phyloP scores from a whole-genome alignment of 208 protist species.

The Paratrypanosoma confusum region DNA sequence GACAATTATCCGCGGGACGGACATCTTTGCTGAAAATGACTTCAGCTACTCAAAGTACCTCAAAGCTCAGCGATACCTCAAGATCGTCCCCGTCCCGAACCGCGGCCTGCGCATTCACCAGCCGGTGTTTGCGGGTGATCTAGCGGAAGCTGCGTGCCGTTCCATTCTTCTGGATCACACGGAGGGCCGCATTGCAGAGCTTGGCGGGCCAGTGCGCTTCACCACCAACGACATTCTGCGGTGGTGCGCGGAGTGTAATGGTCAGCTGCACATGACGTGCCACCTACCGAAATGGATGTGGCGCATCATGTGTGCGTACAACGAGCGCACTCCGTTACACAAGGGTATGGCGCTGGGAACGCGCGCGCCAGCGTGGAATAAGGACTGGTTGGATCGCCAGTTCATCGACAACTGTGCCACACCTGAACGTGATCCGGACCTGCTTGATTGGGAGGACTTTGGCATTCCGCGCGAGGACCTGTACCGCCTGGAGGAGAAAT shows the following conservation, averaged over 20 bases:
- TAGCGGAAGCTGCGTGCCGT: conserved; percentile 69
- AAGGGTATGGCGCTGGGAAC: conserved; percentile 62
- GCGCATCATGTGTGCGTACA: conserved; percentile 48
- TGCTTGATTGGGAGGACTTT: conserved; percentile 89
- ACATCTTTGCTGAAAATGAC: conserved; percentile 83
- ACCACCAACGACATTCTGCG: conserved; percentile 82
- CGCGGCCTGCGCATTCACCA: conserved; percentile 77
- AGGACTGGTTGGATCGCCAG: conserved; percentile 82
- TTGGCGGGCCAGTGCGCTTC: conserved; percentile 83
- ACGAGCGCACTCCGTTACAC: conserved; percentile 68
- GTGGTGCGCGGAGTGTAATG: conserved; percentile 81
- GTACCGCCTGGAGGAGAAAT: conserved; percentile 86
- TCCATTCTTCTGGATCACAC: conserved; percentile 82
- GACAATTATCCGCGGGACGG: conserved; percentile 79
- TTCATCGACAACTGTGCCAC: conserved; percentile 84
- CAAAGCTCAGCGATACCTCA: conserved; percentile 74
- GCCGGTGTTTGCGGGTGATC: conserved; percentile 81
- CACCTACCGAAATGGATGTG: conserved; percentile 67
- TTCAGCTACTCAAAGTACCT: conserved; percentile 84
- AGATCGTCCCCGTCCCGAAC: conserved; percentile 82
- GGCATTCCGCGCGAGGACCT: conserved; percentile 83
- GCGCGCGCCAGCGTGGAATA: conserved; percentile 66
- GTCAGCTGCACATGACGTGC: conserved; percentile 44
- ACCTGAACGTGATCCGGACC: conserved; percentile 77
- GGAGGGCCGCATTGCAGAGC: conserved; percentile 83